Evolutionary conservation across 768 basidiomycete genomes (phyloP), one percentile per base, ranked within the genome.

Genomic region (Pleurotus eryngii): DNA sequence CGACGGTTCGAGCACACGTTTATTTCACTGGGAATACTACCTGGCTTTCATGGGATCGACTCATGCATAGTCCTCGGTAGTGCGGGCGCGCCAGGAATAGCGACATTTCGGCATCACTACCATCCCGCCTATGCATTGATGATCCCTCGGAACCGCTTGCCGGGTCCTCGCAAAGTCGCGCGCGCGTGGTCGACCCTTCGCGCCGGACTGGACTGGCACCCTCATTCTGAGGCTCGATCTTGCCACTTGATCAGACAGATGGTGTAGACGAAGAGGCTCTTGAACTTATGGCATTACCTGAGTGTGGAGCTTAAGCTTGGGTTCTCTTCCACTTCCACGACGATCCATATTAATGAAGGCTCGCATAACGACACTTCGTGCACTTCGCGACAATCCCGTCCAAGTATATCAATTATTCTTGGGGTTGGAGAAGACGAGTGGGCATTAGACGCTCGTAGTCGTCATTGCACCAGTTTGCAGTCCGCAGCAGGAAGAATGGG

Each of bases 401-500:
- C 22, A 6, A 50, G 27, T 24, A 45, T 17, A n/a, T 45, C 42
- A 17, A 45, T 22, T 45, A 12, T 50, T 50, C 49, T 50, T 12
- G n/a, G 6, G 26, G 14, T 24, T 48, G 15, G 49, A 8, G 20
- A n/a, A 15, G 49, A 26, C 27, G 15, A 35, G 24, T 26, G 24
- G n/a, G 7, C 26, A 8, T 30, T 50, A 30, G 30, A 15, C 51
- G 51, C 51, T n/a, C 11, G 51, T 22, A 27, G 51, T 54, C 51
- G 51, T 54, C 51, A 54, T 53, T 24, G n/a, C 18, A 17, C 22
- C 51, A 54, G 22, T 54, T 15, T 54, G 12, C 18, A 18, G 51
- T 54, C 51, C 51, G 51, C 51, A 54, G 43, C 51, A 54, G 39
- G 51, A 42, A 54, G 51, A 42, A 54, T 54, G 51, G 51, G 39